phyloP scores from a whole-genome alignment of 768 basidiomycete species.

The Zangia roseola region DNA sequence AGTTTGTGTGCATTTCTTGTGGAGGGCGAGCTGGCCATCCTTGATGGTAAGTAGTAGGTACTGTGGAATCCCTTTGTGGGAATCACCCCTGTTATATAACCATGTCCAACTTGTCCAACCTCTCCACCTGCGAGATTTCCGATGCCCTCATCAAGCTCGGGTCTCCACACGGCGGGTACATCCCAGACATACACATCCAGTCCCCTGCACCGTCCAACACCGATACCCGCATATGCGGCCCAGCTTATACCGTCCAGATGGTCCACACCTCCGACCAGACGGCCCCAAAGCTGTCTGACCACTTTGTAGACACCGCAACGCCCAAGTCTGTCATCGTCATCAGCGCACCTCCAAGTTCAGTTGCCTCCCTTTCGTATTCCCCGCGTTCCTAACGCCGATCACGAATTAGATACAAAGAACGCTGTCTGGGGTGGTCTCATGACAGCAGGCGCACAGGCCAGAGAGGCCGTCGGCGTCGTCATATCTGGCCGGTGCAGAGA shows the following conservation, averaged over 20 bases:
- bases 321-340: slow-evolving; percentile 69
- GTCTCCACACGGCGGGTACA: slow-evolving; percentile 65
- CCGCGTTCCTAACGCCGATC: not conserved
- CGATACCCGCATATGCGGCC: slow-evolving; percentile 59
- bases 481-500: slow-evolving; percentile 88
- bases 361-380: slow-evolving; percentile 15
- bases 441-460: slow-evolving; percentile 79
- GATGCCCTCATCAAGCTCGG: slow-evolving; percentile 86
- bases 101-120: slow-evolving; percentile 23
- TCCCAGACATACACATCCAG: slow-evolving; percentile 73
- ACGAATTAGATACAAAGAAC: slow-evolving; percentile 58
- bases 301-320: slow-evolving; percentile 81
- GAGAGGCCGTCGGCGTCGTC: slow-evolving; percentile 69
- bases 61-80: slow-evolving; percentile 4
- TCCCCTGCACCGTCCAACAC: slow-evolving; percentile 29
- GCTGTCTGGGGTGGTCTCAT: slow-evolving; percentile 94
- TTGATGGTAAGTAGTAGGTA: too few relatives aligned
- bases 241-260: slow-evolving; percentile 88
- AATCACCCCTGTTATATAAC: slow-evolving; percentile 1
- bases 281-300: slow-evolving; percentile 62
- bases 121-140: slow-evolving; percentile 82
- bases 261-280: slow-evolving; percentile 55
- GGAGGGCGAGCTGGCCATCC: not conserved
- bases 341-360: slow-evolving; percentile 66
- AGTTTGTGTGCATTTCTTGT: slow-evolving; percentile 33